Evolutionary conservation across 176 grass and related monocot genomes (phyloP).

Genomic region (bread wheat (Triticum aestivum)): IWGSC_CS_RefSeq_v2.1 NC_057803.1:645265982-645266481

Average conservation of each 20-base stretch:
- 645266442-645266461: no score
- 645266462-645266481: no score
- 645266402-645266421: no score
- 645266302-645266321: no score
- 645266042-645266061: not conserved
- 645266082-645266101: not conserved
- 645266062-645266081: not conserved
- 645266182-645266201: not conserved
- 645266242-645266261: not conserved
- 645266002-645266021: not conserved
- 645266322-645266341: no score
- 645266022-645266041: no score
- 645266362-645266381: not conserved
- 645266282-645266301: not conserved
- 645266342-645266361: no score
- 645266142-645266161: not conserved
- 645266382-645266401: not conserved
- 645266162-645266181: not conserved
- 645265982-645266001: no score
- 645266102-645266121: not conserved
- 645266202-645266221: not conserved
- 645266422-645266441: no score
- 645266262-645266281: not conserved
- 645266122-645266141: not conserved
- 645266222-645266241: not conserved